phyloP scores from a whole-genome alignment of 108 stramenopile species.

The Asterionellopsis glacialis region DNA sequence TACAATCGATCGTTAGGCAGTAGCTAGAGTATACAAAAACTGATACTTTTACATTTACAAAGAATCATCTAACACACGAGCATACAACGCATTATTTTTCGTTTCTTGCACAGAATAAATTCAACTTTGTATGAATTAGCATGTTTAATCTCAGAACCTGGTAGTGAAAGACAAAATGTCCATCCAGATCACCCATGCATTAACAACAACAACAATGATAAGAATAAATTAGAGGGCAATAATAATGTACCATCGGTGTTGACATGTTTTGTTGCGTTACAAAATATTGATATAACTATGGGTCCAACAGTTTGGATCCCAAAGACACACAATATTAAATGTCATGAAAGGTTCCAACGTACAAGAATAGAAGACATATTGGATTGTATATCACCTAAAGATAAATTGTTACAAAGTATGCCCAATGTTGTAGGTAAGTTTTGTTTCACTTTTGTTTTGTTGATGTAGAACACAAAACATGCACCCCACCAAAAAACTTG shows the following conservation, averaged over 20 bases:
- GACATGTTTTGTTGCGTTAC: conserved; percentile 55
- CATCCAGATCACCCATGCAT: conserved; percentile 49
- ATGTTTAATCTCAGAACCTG: conserved; percentile 40
- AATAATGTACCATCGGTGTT: conserved; percentile 13
- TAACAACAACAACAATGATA: background rate
- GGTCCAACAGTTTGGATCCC: conserved; percentile 50
- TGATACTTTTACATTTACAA: too few relatives aligned
- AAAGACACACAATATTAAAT: conserved; percentile 23
- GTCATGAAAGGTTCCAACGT: conserved; percentile 29
- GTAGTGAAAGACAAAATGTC: conserved; percentile 38
- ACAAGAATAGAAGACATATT: background rate
- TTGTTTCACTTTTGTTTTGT: too few relatives aligned
- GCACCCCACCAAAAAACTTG: too few relatives aligned
- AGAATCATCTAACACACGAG: too few relatives aligned
- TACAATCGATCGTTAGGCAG: too few relatives aligned
- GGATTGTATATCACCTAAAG: conserved; percentile 18
- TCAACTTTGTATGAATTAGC: conserved; percentile 35
- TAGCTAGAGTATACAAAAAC: too few relatives aligned
- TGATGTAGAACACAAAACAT: too few relatives aligned
- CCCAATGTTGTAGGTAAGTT: conserved; percentile 8
- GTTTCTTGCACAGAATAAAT: too few relatives aligned
- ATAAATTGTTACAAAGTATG: conserved; percentile 21
- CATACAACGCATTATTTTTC: too few relatives aligned
- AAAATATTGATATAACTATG: conserved; percentile 43
- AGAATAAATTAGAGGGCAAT: conserved; percentile 12